These are phyloP conservation scores for Lactarius pseudohatsudake DNA, from an alignment of 768 basidiomycete genomes.

Conservation along the genomic window DNA sequence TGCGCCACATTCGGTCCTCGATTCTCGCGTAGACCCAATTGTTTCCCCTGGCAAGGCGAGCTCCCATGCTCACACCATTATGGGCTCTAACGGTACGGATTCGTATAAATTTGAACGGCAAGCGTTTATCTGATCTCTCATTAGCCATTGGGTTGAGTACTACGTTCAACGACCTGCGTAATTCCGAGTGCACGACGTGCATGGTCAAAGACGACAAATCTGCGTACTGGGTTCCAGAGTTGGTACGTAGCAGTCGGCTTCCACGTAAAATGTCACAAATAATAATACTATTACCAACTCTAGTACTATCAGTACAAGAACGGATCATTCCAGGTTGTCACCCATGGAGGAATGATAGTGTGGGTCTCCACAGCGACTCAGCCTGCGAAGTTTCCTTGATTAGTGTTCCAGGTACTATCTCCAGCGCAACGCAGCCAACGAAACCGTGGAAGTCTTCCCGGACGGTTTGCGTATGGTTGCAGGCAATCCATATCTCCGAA, in stretches of 20 bases:
- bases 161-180: slow-evolving; percentile 13
- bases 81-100: slow-evolving; percentile 21
- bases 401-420: slow-evolving; percentile 25
- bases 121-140: background rate
- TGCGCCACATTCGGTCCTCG: slow-evolving; percentile 14
- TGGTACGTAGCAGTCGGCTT: slow-evolving; percentile 16
- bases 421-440: slow-evolving; percentile 5
- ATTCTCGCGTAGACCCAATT: slow-evolving; percentile 20
- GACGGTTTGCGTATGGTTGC: slow-evolving; percentile 32
- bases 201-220: slow-evolving; percentile 25
- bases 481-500: slow-evolving; percentile 34
- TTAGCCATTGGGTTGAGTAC: slow-evolving; percentile 11
- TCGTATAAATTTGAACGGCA: background rate
- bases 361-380: background rate
- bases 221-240: slow-evolving; percentile 20
- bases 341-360: slow-evolving; percentile 23
- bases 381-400: background rate
- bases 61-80: slow-evolving; percentile 20
- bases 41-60: slow-evolving; percentile 6
- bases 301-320: slow-evolving; percentile 19
- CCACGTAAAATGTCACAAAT: background rate
- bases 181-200: slow-evolving; percentile 21
- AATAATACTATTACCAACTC: background rate
- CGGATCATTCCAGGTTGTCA: slow-evolving; percentile 3
- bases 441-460: slow-evolving; percentile 27